These are phyloP conservation scores for Solanum etuberosum DNA, from an alignment of 257 asterid genomes.

Conservation along the genomic window DNA sequence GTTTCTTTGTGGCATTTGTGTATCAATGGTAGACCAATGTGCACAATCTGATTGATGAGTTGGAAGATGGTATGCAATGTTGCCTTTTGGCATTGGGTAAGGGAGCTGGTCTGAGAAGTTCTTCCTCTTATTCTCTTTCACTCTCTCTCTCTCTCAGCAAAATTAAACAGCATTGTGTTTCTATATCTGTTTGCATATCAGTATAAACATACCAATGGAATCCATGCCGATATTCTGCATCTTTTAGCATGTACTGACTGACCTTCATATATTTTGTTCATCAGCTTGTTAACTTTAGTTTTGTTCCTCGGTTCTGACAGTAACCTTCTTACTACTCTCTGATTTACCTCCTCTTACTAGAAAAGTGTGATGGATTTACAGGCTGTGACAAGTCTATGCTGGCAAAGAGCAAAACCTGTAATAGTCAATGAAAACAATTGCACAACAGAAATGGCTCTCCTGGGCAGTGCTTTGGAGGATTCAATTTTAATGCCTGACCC, in stretches of 20 bases:
- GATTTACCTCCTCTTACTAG: not conserved
- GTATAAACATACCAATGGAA: not conserved
- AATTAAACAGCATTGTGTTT: not conserved
- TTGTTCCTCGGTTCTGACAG: not conserved
- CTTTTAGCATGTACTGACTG: not conserved
- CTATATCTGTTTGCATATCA: not conserved
- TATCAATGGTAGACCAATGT: not conserved
- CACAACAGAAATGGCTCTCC: constrained; percentile 62
- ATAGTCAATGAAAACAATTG: constrained; percentile 54
- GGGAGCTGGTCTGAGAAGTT: not conserved
- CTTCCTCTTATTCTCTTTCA: not conserved
- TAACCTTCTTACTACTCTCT: not conserved
- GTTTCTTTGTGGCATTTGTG: not conserved
- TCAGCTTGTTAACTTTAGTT: not conserved
- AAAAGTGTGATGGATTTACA: constrained; percentile 26
- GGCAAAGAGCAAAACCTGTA: constrained; percentile 89
- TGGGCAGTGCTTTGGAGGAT: constrained; percentile 85
- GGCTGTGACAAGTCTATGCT: constrained; percentile 89
- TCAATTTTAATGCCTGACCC: constrained; percentile 95
- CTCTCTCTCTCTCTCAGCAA: not conserved
- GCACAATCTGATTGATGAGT: not conserved
- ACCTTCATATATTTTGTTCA: not conserved
- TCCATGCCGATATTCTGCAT: not conserved
- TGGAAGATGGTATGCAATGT: not conserved
- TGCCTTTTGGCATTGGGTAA: not conserved